Conservation (phyloP, 1,284 basidiomycete species). For the Pseudozyma sp. region DNA sequence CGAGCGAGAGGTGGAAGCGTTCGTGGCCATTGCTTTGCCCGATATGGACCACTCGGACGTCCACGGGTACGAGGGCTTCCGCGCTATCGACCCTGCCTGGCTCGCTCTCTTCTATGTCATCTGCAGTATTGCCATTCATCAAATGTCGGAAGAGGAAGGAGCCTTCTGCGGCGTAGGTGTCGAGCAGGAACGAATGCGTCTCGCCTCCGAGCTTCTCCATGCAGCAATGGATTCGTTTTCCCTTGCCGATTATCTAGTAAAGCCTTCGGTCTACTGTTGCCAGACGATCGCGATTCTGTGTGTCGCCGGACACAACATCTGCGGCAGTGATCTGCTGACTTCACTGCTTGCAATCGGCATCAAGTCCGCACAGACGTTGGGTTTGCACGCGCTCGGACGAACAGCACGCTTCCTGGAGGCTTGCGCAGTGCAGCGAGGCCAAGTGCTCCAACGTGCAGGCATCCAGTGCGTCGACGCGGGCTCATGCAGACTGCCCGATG, state of each 20-base stretch:
- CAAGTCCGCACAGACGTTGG: slow-evolving; percentile 52
- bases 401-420: slow-evolving; percentile 35
- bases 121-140: slow-evolving; percentile 52
- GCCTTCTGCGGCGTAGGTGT: slow-evolving; percentile 21
- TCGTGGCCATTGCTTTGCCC: slow-evolving; percentile 25
- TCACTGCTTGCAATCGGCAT: slow-evolving; percentile 53
- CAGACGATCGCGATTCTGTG: slow-evolving; percentile 54
- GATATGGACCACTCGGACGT: background rate
- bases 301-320: slow-evolving; percentile 55
- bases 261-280: slow-evolving; percentile 48
- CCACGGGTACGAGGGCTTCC: slow-evolving; percentile 28
- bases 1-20: slow-evolving; percentile 43
- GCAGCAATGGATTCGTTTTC: slow-evolving; percentile 48
- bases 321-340: slow-evolving; percentile 50
- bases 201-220: slow-evolving; percentile 33
- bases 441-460: slow-evolving; percentile 29
- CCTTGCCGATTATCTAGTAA: slow-evolving; percentile 47
- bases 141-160: slow-evolving; percentile 50
- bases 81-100: slow-evolving; percentile 49
- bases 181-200: slow-evolving; percentile 27
- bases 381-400: slow-evolving; percentile 45
- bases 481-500: slow-evolving; percentile 35
- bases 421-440: slow-evolving; percentile 26
- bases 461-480: slow-evolving; percentile 20
- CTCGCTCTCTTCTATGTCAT: slow-evolving; percentile 50